A percentile compares a stretch with the other conserved stretches of the same genome.
These are phyloP conservation scores for Ogataea methanolica DNA, from an alignment of 805 yeast species.

Conservation along the genomic window DNA sequence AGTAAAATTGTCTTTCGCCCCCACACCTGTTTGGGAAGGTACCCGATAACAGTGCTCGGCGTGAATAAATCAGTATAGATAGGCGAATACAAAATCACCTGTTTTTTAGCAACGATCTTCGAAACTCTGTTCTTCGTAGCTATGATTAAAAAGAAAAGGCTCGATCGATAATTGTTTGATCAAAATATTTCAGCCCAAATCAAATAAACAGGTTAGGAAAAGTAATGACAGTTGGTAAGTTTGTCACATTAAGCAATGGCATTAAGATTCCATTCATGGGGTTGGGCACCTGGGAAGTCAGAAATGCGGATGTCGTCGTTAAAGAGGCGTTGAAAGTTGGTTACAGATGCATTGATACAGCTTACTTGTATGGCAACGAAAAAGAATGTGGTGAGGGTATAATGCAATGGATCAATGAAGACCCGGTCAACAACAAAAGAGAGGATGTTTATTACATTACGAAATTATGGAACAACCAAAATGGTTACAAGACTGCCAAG, in stretches of 20 bases:
- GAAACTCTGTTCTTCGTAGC: too few species aligned
- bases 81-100: not conserved
- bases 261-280: constrained; percentile 44
- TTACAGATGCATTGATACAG: constrained; percentile 45
- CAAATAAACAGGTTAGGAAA: too few species aligned
- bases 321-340: constrained; percentile 41
- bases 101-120: too few species aligned
- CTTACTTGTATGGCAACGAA: constrained; percentile 45
- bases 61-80: too few species aligned
- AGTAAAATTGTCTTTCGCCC: too few species aligned
- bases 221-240: constrained; percentile 9
- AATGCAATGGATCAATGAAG: constrained; percentile 33
- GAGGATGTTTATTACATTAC: constrained; percentile 61
- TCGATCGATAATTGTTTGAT: too few species aligned
- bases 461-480: constrained; percentile 66
- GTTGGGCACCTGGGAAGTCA: constrained; percentile 44
- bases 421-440: constrained; percentile 36
- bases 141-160: too few species aligned
- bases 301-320: constrained; percentile 35
- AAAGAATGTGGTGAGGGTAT: constrained; percentile 46
- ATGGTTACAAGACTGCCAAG: constrained; percentile 55
- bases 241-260: constrained; percentile 49
- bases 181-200: too few species aligned
- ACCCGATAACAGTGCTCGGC: too few species aligned
- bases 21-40: too few species aligned